phyloP scores from a whole-genome alignment of 768 basidiomycete genomes.

The Paxillus involutus region DNA sequence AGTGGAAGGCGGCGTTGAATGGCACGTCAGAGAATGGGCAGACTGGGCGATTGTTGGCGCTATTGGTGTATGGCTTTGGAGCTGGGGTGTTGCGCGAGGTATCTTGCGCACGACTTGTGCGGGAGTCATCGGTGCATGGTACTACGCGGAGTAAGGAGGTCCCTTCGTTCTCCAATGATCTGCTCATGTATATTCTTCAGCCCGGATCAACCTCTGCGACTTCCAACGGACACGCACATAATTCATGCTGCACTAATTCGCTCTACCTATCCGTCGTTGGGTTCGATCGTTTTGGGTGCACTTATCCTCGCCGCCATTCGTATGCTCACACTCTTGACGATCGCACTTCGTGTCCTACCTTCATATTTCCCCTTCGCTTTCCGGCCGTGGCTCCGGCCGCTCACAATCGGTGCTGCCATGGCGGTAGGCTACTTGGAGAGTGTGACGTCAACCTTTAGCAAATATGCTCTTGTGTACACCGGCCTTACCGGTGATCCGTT shows the following conservation, averaged over 20 bases:
- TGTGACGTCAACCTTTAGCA: conserved; percentile 53
- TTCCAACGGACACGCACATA: conserved; percentile 60
- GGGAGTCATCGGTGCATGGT: conserved; percentile 90
- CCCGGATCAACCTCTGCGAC: conserved; percentile 33
- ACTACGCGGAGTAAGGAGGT: conserved; percentile 62
- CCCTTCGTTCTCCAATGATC: not conserved
- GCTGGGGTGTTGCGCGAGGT: conserved; percentile 77
- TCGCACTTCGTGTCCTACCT: conserved; percentile 57
- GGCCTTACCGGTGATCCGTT: conserved; percentile 77
- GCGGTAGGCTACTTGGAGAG: conserved; percentile 45
- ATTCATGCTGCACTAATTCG: conserved; percentile 79
- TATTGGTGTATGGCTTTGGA: conserved; percentile 65
- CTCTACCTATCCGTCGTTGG: conserved; percentile 78
- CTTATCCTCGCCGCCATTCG: conserved; percentile 75
- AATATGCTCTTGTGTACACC: conserved; percentile 68
- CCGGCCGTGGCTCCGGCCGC: conserved; percentile 41
- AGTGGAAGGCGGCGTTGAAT: conserved; percentile 44
- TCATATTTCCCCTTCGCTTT: conserved; percentile 45
- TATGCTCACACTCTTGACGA: conserved; percentile 47
- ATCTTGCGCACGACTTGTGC: conserved; percentile 73
- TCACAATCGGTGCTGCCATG: conserved; percentile 35
- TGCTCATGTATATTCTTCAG: conserved; percentile 16
- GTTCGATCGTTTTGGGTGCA: conserved; percentile 74
- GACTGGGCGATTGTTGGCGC: conserved; percentile 70
- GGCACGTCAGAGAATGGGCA: conserved; percentile 62